Evolutionary conservation across 192 early-diverging fungal species (phyloP).

Genomic region (Coemansia sp.): DNA sequence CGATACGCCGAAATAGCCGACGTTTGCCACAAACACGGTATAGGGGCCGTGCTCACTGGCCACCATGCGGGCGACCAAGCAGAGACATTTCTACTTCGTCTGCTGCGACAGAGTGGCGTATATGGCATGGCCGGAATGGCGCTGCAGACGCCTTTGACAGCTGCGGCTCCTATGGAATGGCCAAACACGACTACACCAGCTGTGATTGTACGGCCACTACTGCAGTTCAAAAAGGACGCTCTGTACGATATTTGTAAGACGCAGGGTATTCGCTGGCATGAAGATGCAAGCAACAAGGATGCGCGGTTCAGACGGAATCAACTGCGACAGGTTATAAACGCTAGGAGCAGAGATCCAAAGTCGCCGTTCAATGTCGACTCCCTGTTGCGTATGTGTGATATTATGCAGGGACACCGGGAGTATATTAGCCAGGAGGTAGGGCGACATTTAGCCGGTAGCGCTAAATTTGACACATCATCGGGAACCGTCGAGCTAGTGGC

Average conservation of each 20-base stretch:
- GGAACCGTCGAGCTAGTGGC: slow-evolving; percentile 30
- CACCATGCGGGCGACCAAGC: slow-evolving; percentile 57
- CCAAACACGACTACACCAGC: not conserved
- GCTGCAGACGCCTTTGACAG: slow-evolving; percentile 18
- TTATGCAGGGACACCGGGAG: slow-evolving; percentile 46
- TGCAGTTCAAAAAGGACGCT: slow-evolving; percentile 29
- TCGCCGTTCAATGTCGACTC: slow-evolving; percentile 26
- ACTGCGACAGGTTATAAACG: slow-evolving; percentile 35
- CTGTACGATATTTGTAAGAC: slow-evolving; percentile 31
- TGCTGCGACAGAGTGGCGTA: slow-evolving; percentile 45
- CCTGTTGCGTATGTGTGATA: slow-evolving; percentile 30
- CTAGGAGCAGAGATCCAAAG: not conserved
- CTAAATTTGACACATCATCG: slow-evolving; percentile 13
- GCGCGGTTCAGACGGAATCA: slow-evolving; percentile 37
- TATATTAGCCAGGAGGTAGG: slow-evolving; percentile 22
- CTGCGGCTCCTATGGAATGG: slow-evolving; percentile 1
- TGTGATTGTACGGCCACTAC: slow-evolving; percentile 46
- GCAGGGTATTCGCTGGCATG: slow-evolving; percentile 38
- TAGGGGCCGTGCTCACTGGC: slow-evolving; percentile 42
- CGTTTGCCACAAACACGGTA: slow-evolving; percentile 13
- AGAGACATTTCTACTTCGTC: slow-evolving; percentile 53
- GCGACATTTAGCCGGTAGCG: slow-evolving; percentile 12
- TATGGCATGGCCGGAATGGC: slow-evolving; percentile 49
- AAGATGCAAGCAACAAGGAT: slow-evolving; percentile 51
- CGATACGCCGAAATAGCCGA: slow-evolving; percentile 34